A percentile compares a stretch with the other conserved stretches of the same genome.
phyloP scores from a whole-genome alignment of 2,329 filamentous ascomycete species.

The Rhynchosporium agropyri region DNA sequence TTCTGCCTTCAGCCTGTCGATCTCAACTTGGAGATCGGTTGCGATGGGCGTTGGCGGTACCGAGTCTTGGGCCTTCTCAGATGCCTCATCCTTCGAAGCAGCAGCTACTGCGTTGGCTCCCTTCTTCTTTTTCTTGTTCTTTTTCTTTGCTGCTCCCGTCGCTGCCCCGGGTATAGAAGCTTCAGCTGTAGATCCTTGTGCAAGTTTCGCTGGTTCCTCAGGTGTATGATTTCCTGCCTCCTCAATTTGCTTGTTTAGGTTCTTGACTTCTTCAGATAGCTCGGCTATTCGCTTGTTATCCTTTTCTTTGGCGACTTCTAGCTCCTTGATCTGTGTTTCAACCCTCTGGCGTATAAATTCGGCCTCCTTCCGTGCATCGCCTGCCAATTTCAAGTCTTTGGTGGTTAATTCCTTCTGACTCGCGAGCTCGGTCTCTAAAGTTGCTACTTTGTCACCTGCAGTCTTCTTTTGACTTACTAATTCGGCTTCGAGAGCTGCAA shows the following conservation, averaged over 20 bases:
- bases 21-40: constrained; percentile 37
- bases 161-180: constrained; percentile 46
- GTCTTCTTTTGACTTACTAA: constrained; percentile 34
- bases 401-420: constrained; percentile 27
- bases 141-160: constrained; percentile 65
- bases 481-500: constrained; percentile 31
- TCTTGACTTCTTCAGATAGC: constrained; percentile 32
- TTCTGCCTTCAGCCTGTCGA: constrained; percentile 37
- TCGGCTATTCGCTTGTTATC: constrained; percentile 36
- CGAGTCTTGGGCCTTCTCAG: constrained; percentile 27
- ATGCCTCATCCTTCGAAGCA: constrained; percentile 37
- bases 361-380: constrained; percentile 29
- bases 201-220: constrained; percentile 23
- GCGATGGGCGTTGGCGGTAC: constrained; percentile 22
- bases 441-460: constrained; percentile 30
- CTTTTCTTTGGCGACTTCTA: constrained; percentile 29
- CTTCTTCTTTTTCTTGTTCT: constrained; percentile 90
- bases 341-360: constrained; percentile 30
- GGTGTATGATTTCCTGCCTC: constrained; percentile 25
- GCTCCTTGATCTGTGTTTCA: constrained; percentile 33
- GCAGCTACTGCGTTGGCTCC: constrained; percentile 45
- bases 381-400: constrained; percentile 28
- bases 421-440: constrained; percentile 29
- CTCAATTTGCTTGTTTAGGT: constrained; percentile 29
- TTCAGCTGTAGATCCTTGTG: constrained; percentile 34